A percentile compares a stretch with the other conserved stretches of the same genome.
These are phyloP conservation scores for Pinus albicaulis DNA, from an alignment of 75 land plant genomes.

Conservation along the genomic window DNA sequence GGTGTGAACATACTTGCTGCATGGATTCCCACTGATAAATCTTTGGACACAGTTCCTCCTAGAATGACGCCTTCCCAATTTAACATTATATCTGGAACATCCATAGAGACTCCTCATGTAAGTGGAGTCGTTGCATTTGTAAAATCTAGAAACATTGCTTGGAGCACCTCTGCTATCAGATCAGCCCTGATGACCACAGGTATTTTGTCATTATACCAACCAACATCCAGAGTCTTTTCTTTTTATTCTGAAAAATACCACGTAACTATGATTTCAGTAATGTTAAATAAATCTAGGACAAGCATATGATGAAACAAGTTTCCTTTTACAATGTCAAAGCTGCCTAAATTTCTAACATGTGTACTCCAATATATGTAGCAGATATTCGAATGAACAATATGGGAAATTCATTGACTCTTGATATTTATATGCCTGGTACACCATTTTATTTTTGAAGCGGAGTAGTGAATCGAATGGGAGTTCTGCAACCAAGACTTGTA, in stretches of 20 bases:
- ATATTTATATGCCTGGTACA: conserved; percentile 31
- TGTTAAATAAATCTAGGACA: too few species aligned
- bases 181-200: conserved; percentile 88
- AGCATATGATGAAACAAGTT: background rate
- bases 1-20: conserved; percentile 61
- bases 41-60: background rate
- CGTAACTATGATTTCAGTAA: background rate
- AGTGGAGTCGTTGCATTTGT: conserved; percentile 61
- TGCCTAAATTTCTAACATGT: background rate
- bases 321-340: background rate
- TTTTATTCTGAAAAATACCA: background rate
- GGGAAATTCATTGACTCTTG: conserved; percentile 24
- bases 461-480: conserved; percentile 40
- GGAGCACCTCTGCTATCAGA: conserved; percentile 66
- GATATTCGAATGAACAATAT: conserved; percentile 52
- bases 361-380: conserved; percentile 6
- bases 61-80: conserved; percentile 23
- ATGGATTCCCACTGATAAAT: background rate
- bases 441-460: conserved; percentile 75
- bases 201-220: background rate
- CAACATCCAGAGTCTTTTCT: background rate
- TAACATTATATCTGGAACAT: conserved; percentile 73
- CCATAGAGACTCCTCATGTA: conserved; percentile 81
- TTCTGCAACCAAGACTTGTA: conserved; percentile 64
- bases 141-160: conserved; percentile 49